phyloP scores from a whole-genome alignment of 805 yeast genomes.

The Komagataella phaffii region DNA sequence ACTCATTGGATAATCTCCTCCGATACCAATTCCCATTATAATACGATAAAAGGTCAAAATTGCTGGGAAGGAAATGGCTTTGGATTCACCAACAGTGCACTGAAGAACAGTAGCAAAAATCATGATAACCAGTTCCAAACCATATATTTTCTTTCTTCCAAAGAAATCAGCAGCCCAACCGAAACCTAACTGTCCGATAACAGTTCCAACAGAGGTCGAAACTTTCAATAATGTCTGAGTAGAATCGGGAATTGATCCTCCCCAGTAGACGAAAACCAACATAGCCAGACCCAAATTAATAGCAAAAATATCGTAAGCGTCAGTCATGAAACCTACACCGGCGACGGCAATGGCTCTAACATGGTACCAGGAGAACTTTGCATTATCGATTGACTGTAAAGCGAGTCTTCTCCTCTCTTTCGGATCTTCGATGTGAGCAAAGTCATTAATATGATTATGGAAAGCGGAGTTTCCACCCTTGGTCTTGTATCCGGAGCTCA shows the following conservation, averaged over 20 bases:
- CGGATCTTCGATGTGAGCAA: constrained; percentile 43
- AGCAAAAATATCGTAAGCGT: constrained; percentile 75
- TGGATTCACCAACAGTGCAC: constrained; percentile 49
- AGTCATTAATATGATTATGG: constrained; percentile 39
- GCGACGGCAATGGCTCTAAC: constrained; percentile 49
- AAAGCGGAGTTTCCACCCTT: constrained; percentile 44
- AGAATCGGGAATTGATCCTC: constrained; percentile 41
- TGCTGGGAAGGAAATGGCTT: constrained; percentile 55
- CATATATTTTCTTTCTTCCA: constrained; percentile 72
- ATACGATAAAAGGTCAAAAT: constrained; percentile 59
- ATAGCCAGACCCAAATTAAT: constrained; percentile 62
- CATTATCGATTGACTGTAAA: constrained; percentile 42
- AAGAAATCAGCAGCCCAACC: constrained; percentile 61
- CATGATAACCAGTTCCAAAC: constrained; percentile 64
- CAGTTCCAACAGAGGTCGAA: constrained; percentile 81
- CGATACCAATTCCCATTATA: constrained; percentile 79
- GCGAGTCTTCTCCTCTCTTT: constrained; percentile 48
- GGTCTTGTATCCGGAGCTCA: background rate
- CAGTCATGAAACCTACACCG: constrained; percentile 78
- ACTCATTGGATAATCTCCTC: constrained; percentile 82
- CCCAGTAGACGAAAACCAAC: constrained; percentile 61
- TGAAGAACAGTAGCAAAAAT: constrained; percentile 59
- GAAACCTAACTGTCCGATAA: constrained; percentile 65
- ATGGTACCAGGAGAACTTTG: constrained; percentile 48
- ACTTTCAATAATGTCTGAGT: constrained; percentile 60